Conservation (phyloP, 768 basidiomycete species). For the Phanerodontia chrysosporium region DNA sequence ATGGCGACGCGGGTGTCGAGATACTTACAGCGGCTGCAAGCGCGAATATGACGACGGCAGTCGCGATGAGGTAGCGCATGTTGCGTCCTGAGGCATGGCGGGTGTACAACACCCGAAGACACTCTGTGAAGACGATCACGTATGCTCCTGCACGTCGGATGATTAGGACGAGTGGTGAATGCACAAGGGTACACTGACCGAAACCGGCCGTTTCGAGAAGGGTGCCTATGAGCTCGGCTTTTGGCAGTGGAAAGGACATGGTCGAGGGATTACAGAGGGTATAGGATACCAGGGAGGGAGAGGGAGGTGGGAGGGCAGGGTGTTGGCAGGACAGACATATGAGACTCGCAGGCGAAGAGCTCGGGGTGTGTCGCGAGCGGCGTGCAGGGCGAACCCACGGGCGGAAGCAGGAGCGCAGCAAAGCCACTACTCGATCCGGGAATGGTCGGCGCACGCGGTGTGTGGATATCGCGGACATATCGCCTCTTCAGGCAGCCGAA, state of each 20-base stretch:
- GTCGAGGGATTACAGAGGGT: background rate
- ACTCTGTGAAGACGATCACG: conserved; percentile 3
- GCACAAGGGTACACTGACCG: background rate
- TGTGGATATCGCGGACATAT: no score
- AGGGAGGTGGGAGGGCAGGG: background rate
- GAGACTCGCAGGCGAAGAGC: no score
- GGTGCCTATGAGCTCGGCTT: conserved; percentile 11
- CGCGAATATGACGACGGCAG: conserved; percentile 5
- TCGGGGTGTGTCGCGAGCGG: no score
- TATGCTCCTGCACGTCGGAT: background rate
- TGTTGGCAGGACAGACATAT: background rate
- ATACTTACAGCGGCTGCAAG: conserved; percentile 16
- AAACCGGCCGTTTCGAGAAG: conserved; percentile 6
- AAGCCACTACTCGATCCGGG: background rate
- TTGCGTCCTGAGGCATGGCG: background rate
- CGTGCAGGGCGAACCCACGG: background rate
- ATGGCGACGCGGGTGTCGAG: background rate
- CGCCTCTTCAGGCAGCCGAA: no score
- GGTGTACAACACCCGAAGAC: background rate
- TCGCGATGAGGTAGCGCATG: conserved; percentile 5
- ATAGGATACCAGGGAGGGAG: background rate
- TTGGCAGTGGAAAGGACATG: conserved; percentile 9
- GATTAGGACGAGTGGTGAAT: background rate
- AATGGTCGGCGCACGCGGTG: background rate
- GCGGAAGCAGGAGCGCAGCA: background rate